Percentiles rank a stretch among this genome's conserved stretches.
These are phyloP conservation scores for Ophiostoma montium DNA, from an alignment of 2,329 filamentous ascomycete genomes.

Conservation along the genomic window DNA sequence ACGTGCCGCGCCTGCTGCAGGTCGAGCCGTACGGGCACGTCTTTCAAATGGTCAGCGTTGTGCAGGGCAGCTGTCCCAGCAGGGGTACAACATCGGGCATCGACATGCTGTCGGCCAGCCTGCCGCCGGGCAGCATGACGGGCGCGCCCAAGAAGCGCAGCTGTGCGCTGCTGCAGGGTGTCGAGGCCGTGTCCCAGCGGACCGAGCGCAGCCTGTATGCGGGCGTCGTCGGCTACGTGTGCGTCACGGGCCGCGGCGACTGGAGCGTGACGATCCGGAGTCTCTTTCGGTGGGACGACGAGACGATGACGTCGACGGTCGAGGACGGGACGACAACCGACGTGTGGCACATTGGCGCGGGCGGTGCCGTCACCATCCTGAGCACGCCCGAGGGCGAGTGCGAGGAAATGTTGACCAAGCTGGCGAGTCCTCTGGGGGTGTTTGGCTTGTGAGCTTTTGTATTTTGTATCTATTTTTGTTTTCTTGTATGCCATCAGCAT, in stretches of 20 bases:
- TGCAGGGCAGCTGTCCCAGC: constrained; percentile 42
- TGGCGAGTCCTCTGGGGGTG: constrained; percentile 41
- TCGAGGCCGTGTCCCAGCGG: constrained; percentile 37
- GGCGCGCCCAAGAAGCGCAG: constrained; percentile 89
- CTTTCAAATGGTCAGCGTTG: constrained; percentile 80
- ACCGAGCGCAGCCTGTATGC: constrained; percentile 63
- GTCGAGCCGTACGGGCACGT: constrained; percentile 88
- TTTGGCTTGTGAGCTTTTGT: constrained; percentile 22
- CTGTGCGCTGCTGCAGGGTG: constrained; percentile 61
- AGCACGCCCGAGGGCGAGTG: constrained; percentile 70
- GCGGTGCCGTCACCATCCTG: constrained; percentile 76
- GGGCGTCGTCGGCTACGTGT: constrained; percentile 80
- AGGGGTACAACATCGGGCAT: constrained; percentile 39
- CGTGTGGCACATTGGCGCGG: constrained; percentile 74
- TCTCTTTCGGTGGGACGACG: constrained; percentile 58
- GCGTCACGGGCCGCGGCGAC: constrained; percentile 70
- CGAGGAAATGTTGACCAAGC: constrained; percentile 79
- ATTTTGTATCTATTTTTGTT: background rate
- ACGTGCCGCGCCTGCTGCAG: constrained; percentile 63
- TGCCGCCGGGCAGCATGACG: constrained; percentile 92
- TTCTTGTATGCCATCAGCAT: background rate
- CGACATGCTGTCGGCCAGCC: constrained; percentile 59
- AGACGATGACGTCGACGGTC: constrained; percentile 19
- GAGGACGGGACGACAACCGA: constrained; percentile 26
- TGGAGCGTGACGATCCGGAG: constrained; percentile 87